A percentile compares a stretch with the other conserved stretches of the same genome.
Evolutionary conservation across 805 yeast species (phyloP).

Genomic region (Nakazawaea ernobii): DNA sequence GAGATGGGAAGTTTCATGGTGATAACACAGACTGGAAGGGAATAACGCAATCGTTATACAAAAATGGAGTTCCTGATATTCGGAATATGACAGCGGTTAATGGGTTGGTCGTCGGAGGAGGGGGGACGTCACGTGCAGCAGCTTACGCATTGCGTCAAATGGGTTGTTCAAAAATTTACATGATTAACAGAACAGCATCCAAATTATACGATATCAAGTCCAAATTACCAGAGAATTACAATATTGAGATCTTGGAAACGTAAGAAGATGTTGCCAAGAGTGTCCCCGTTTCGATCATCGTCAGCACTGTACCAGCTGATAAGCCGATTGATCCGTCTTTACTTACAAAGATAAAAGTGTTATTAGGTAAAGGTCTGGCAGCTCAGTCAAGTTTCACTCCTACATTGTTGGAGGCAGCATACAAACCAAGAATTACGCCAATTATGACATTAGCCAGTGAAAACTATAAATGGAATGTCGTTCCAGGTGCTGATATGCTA

Average conservation of each 20-base stretch:
- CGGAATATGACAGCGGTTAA: constrained; percentile 27
- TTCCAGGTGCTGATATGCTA: constrained; percentile 88
- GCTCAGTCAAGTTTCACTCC: constrained; percentile 37
- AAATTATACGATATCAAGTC: constrained; percentile 56
- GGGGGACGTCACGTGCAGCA: constrained; percentile 97
- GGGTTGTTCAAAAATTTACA: constrained; percentile 73
- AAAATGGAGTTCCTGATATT: constrained; percentile 52
- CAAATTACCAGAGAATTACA: constrained; percentile 54
- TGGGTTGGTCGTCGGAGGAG: constrained; percentile 91
- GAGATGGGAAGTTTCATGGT: constrained; percentile 51
- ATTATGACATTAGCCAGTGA: constrained; percentile 72
- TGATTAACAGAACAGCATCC: constrained; percentile 72
- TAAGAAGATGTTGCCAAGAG: constrained; percentile 37
- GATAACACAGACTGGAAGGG: constrained; percentile 98
- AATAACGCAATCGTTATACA: constrained; percentile 59
- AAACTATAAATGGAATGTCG: constrained; percentile 65
- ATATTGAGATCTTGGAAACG: constrained; percentile 51
- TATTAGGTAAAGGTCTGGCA: constrained; percentile 35
- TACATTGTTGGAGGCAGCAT: constrained; percentile 84
- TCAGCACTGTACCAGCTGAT: constrained; percentile 83
- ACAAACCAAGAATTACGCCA: constrained; percentile 84
- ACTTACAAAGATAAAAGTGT: constrained; percentile 39
- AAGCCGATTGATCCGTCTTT: constrained; percentile 54
- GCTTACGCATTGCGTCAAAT: constrained; percentile 73
- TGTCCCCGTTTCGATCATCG: constrained; percentile 52